phyloP scores from a whole-genome alignment of 768 basidiomycete genomes.

The Suillus alpinus region DNA sequence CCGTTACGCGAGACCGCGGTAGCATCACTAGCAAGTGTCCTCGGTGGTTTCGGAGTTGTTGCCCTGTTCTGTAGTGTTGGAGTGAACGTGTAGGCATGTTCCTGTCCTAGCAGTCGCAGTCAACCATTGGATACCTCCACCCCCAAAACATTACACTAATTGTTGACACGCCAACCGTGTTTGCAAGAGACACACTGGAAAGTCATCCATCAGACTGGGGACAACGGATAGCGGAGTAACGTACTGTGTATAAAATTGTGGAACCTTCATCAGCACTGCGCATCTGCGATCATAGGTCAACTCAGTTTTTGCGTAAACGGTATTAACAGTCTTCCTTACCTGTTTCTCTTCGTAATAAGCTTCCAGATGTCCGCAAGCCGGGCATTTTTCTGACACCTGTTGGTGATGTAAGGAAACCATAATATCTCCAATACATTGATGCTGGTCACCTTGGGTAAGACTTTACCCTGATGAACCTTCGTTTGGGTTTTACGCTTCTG shows the following conservation, averaged over 20 bases:
- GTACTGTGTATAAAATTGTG: constrained; percentile 90
- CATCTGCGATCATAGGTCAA: constrained; percentile 41
- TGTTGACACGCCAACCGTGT: constrained; percentile 82
- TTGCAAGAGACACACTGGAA: constrained; percentile 70
- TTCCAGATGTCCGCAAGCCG: constrained; percentile 78
- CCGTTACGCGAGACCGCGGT: constrained; percentile 67
- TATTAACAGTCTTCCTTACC: constrained; percentile 38
- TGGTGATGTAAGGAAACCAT: background rate
- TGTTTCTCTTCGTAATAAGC: constrained; percentile 90
- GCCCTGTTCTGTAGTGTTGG: constrained; percentile 85
- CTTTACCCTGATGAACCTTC: constrained; percentile 68
- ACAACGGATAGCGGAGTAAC: constrained; percentile 26
- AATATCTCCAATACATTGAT: constrained; percentile 21
- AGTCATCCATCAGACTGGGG: background rate
- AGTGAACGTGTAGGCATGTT: constrained; percentile 64
- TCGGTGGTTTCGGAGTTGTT: constrained; percentile 87
- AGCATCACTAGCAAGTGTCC: constrained; percentile 67
- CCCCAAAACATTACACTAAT: constrained; percentile 33
- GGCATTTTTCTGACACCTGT: constrained; percentile 89
- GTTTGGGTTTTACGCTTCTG: constrained; percentile 91
- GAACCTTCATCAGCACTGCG: constrained; percentile 94
- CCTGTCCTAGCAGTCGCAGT: background rate
- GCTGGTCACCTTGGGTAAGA: constrained; percentile 61
- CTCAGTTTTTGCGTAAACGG: background rate
- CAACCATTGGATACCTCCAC: background rate